Percentiles rank a stretch among this genome's conserved stretches.
Evolutionary conservation across 1,284 basidiomycete genomes (phyloP).

Genomic region (Porodaedalea pini): DNA sequence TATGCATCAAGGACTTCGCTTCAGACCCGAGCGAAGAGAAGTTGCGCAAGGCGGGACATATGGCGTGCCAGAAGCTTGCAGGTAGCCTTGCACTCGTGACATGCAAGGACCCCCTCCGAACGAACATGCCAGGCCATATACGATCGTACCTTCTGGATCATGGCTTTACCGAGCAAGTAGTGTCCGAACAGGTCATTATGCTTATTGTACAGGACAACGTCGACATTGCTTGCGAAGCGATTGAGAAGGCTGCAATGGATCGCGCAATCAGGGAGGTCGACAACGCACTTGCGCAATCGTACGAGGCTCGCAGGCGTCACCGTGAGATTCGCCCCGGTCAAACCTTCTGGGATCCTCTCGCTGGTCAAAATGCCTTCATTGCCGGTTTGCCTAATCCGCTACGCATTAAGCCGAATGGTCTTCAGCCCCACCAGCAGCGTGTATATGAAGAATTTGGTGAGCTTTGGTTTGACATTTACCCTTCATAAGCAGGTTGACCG

Average conservation of each 20-base stretch:
- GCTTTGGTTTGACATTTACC: slow-evolving; percentile 2
- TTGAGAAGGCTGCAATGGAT: slow-evolving; percentile 98
- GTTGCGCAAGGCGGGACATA: slow-evolving; percentile 87
- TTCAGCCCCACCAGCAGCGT: slow-evolving; percentile 78
- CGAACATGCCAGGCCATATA: slow-evolving; percentile 88
- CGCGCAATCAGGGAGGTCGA: slow-evolving; percentile 95
- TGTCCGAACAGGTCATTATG: slow-evolving; percentile 68
- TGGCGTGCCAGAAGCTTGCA: slow-evolving; percentile 97
- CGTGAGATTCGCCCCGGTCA: slow-evolving; percentile 74
- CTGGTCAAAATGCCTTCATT: slow-evolving; percentile 72
- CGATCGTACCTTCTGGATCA: slow-evolving; percentile 78
- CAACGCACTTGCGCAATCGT: slow-evolving; percentile 81
- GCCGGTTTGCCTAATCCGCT: slow-evolving; percentile 86
- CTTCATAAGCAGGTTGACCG: neutral
- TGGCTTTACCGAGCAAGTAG: slow-evolving; percentile 80
- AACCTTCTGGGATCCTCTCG: slow-evolving; percentile 84
- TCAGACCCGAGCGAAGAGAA: slow-evolving; percentile 92
- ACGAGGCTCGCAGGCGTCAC: slow-evolving; percentile 83
- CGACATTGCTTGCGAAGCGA: slow-evolving; percentile 90
- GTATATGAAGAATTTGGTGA: slow-evolving; percentile 96
- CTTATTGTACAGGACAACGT: slow-evolving; percentile 92
- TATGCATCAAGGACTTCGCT: slow-evolving; percentile 96
- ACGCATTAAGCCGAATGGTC: slow-evolving; percentile 79
- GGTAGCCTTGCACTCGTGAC: slow-evolving; percentile 96
- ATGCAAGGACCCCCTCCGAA: slow-evolving; percentile 96